phyloP scores from a whole-genome alignment of 208 protist genomes.

The Wallacemonas sp. region DNA sequence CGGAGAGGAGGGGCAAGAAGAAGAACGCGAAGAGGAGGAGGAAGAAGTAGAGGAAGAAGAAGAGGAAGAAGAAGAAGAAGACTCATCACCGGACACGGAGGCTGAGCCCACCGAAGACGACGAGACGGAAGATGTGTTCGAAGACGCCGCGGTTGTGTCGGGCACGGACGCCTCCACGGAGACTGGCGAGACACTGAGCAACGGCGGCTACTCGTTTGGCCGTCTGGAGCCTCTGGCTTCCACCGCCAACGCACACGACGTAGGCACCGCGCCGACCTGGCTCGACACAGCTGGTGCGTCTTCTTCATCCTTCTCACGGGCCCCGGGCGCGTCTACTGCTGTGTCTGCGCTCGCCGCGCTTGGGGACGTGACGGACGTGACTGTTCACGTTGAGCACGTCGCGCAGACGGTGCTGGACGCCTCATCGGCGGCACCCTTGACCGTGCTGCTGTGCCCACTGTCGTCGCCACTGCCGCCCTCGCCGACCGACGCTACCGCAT shows the following conservation, averaged over 20 bases:
- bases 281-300: too few species aligned
- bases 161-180: background rate
- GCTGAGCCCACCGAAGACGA: slow-evolving; percentile 10
- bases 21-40: background rate
- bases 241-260: background rate
- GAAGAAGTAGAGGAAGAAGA: slow-evolving; percentile 11
- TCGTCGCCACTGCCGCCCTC: background rate
- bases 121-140: slow-evolving; percentile 5
- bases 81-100: background rate
- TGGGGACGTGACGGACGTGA: background rate
- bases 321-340: background rate
- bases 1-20: background rate
- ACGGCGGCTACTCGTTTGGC: background rate
- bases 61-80: background rate
- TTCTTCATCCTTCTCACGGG: too few species aligned
- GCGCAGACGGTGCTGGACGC: background rate
- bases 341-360: background rate
- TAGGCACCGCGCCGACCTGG: background rate
- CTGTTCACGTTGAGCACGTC: background rate
- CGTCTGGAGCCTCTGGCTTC: too few species aligned
- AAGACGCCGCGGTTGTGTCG: background rate
- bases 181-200: background rate
- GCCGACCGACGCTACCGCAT: background rate
- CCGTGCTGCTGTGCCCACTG: background rate
- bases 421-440: background rate